Evolutionary conservation across 2,329 filamentous ascomycete species (phyloP), one percentile per base, ranked within the genome.

Genomic region (Calonectria pauciramosa): DNA sequence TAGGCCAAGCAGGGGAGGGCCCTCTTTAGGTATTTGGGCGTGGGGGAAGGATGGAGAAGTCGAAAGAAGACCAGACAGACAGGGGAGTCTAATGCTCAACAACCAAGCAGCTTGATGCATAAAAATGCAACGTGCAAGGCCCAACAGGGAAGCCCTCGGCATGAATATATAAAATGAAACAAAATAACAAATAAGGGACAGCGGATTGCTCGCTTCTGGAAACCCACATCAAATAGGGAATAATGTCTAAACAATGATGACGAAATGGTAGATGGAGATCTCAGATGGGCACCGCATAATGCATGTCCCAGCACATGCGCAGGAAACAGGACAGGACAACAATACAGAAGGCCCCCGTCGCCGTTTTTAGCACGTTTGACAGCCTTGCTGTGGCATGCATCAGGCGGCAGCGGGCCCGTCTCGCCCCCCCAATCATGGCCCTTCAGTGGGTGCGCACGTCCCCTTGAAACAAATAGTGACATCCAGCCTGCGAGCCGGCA

Each of bases 371-470:
- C 49, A 59, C 38, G 36, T 64, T 68, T 72, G 54, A 54, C 64
- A 72, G 64, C 64, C 54, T 63, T 68, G 70, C 34, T 60, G 26
- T 63, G 64, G 64, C 70, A 72, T 72, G 70, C 64, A 49, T 71
- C 68, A 54, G 47, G 47, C 28, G 38, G 41, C 54, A 36, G 54
- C 28, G 36, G 56, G 56, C 56, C 56, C 52, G 54, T 23, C 54
- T 54, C 23, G 51, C 51, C 51, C 20, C 34, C 44, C 56, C 56
- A 60, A 23, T 60, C 56, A 60, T 60, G 56, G 23, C 9, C 56
- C 56, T 26, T 38, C 56, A 60, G 56, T 38, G 54, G 54, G 54
- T 36, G 20, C 18, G 54, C 32, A 59, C 54, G 54, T 59, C 32
- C 54, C 54, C 32, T n/a, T 30, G 34, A 4, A 34, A n/a, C 18